Conservation (phyloP, 1,284 basidiomycete species). For the Puccinia novopanici region DNA sequence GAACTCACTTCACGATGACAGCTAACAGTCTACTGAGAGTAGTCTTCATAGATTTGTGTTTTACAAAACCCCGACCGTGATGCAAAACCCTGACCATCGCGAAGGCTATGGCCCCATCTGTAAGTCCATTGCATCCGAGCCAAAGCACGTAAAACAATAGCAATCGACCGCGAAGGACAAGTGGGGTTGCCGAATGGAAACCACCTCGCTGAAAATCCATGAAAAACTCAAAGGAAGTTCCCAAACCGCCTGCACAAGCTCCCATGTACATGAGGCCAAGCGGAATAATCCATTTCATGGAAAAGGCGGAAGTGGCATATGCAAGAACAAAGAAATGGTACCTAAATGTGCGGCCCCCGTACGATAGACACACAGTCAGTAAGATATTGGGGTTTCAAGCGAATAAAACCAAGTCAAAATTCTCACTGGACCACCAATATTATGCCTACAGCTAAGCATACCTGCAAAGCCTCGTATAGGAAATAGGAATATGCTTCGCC, state of each 20-base stretch:
- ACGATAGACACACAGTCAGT: background rate
- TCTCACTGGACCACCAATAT: slow-evolving; percentile 24
- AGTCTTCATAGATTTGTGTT: slow-evolving; percentile 6
- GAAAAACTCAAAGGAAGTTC: background rate
- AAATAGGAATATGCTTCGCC: slow-evolving; percentile 10
- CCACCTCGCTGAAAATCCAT: background rate
- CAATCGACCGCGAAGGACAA: background rate
- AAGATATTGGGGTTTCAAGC: background rate
- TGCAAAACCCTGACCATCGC: slow-evolving; percentile 6
- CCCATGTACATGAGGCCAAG: background rate
- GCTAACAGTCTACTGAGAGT: background rate
- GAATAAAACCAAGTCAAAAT: background rate
- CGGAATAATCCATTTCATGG: background rate
- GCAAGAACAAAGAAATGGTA: slow-evolving; percentile 24
- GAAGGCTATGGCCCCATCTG: slow-evolving; percentile 10
- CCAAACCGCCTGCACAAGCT: slow-evolving; percentile 12
- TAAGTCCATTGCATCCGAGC: slow-evolving; percentile 11
- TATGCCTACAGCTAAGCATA: background rate
- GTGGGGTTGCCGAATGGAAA: slow-evolving; percentile 1
- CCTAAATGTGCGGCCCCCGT: background rate
- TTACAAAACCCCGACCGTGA: slow-evolving; percentile 5
- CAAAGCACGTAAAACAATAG: background rate
- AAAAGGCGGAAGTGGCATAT: slow-evolving; percentile 12
- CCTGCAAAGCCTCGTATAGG: slow-evolving; percentile 10
- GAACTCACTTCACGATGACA: slow-evolving; percentile 15